Evolutionary conservation across 106 monocot species (phyloP).

Genomic region (Dendrobium huoshanense): DNA sequence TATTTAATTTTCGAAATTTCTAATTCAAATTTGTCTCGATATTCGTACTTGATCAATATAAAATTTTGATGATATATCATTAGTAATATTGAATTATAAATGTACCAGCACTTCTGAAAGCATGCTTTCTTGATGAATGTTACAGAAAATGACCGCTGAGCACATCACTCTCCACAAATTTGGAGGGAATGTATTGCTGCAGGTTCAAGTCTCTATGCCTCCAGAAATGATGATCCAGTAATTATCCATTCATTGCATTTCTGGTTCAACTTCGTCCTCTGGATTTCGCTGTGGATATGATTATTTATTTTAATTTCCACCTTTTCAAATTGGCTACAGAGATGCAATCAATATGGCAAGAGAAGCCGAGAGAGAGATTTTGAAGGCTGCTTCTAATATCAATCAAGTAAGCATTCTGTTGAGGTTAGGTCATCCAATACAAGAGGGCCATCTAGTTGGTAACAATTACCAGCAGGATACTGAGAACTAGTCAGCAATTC

Average conservation of each 20-base stretch:
- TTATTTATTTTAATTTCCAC: not conserved
- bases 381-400: slow-evolving; percentile 43
- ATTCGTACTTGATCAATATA: too few species aligned
- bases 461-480: not conserved
- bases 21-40: too few species aligned
- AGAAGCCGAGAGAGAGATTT: slow-evolving; percentile 61
- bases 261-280: not conserved
- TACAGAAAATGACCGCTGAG: slow-evolving; percentile 71
- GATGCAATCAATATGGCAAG: slow-evolving; percentile 71
- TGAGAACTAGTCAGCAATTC: not conserved
- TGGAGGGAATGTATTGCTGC: slow-evolving; percentile 57
- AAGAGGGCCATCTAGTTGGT: not conserved
- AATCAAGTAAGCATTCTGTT: slow-evolving; percentile 74
- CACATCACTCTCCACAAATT: slow-evolving; percentile 57
- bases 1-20: too few species aligned
- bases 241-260: not conserved
- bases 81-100: not conserved
- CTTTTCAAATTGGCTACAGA: slow-evolving; percentile 17
- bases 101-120: not conserved
- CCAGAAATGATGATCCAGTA: slow-evolving; percentile 62
- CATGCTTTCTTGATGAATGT: not conserved
- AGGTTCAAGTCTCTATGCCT: slow-evolving; percentile 72
- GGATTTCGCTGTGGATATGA: not conserved
- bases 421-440: slow-evolving; percentile 46
- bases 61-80: not conserved